Conservation (phyloP, 1,284 basidiomycete genomes). For the Trametes sp. region DNA sequence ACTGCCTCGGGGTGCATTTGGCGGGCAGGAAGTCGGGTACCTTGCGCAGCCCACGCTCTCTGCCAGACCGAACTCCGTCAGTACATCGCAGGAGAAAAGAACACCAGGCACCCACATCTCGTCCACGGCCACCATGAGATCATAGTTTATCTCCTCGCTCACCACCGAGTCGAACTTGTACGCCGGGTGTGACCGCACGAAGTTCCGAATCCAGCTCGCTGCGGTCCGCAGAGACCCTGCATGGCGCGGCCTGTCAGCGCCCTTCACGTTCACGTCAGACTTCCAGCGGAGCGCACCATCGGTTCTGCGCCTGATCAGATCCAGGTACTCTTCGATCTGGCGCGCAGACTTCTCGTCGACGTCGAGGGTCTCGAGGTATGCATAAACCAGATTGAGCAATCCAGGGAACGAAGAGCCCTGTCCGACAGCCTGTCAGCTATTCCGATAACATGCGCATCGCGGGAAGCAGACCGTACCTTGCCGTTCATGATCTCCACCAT, state of each 20-base stretch:
- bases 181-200: slow-evolving; percentile 87
- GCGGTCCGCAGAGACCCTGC: slow-evolving; percentile 86
- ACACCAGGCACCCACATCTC: slow-evolving; percentile 71
- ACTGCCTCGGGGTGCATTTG: slow-evolving; percentile 13
- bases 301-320: slow-evolving; percentile 81
- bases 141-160: slow-evolving; percentile 92
- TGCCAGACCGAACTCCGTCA: slow-evolving; percentile 13
- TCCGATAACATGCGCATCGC: neutral
- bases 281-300: slow-evolving; percentile 64
- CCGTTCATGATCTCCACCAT: slow-evolving; percentile 96
- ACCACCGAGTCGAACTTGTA: slow-evolving; percentile 95
- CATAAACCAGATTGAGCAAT: slow-evolving; percentile 83
- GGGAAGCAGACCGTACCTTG: slow-evolving; percentile 55
- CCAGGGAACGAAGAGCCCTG: slow-evolving; percentile 82
- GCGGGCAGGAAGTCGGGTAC: slow-evolving; percentile 36
- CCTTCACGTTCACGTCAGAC: neutral
- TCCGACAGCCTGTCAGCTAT: slow-evolving; percentile 1
- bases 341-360: slow-evolving; percentile 69
- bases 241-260: slow-evolving; percentile 22
- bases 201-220: slow-evolving; percentile 93
- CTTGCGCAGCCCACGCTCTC: slow-evolving; percentile 37
- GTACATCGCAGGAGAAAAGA: neutral
- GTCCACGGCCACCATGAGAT: slow-evolving; percentile 91
- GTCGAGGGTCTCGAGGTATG: slow-evolving; percentile 91
- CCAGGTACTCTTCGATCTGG: slow-evolving; percentile 81